phyloP scores from a whole-genome alignment of 768 basidiomycete genomes.

The Mrakia blollopis region DNA sequence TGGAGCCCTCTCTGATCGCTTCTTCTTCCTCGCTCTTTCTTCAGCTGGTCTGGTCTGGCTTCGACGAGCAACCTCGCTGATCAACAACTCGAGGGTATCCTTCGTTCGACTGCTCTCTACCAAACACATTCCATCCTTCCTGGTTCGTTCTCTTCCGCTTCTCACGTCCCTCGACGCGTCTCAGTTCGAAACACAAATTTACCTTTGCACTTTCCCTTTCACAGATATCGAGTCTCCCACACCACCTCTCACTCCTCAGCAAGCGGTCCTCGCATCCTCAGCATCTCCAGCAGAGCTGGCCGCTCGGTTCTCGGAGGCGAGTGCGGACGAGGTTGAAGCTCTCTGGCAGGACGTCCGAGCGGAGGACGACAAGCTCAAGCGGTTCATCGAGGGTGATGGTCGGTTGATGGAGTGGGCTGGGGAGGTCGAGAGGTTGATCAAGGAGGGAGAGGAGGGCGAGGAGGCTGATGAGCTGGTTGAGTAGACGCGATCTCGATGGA shows the following conservation, averaged over 20 bases:
- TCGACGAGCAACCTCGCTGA: slow-evolving; percentile 73
- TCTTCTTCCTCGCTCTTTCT: background rate
- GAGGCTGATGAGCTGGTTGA: background rate
- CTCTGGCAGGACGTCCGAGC: slow-evolving; percentile 42
- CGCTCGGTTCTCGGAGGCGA: slow-evolving; percentile 39
- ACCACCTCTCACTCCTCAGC: slow-evolving; percentile 23
- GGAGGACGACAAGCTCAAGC: slow-evolving; percentile 40
- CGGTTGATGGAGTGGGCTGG: slow-evolving; percentile 40
- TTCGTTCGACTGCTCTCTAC: slow-evolving; percentile 70
- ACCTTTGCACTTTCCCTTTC: background rate
- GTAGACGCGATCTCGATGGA: background rate
- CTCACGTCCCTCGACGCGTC: background rate
- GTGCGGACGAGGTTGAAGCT: slow-evolving; percentile 36
- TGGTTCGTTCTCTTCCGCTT: slow-evolving; percentile 29
- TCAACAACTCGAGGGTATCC: slow-evolving; percentile 64
- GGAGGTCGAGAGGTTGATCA: slow-evolving; percentile 42
- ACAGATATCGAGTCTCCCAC: slow-evolving; percentile 20
- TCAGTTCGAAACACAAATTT: background rate
- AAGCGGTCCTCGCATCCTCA: slow-evolving; percentile 35
- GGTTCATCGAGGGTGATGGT: slow-evolving; percentile 35
- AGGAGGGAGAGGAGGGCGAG: background rate
- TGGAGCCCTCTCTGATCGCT: background rate
- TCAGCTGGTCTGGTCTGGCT: slow-evolving; percentile 71
- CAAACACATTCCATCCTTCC: slow-evolving; percentile 50
- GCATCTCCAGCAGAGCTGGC: slow-evolving; percentile 39